Evolutionary conservation across 768 basidiomycete genomes (phyloP), one percentile per base, ranked within the genome.

Genomic region (Collybiopsis luxurians): DNA sequence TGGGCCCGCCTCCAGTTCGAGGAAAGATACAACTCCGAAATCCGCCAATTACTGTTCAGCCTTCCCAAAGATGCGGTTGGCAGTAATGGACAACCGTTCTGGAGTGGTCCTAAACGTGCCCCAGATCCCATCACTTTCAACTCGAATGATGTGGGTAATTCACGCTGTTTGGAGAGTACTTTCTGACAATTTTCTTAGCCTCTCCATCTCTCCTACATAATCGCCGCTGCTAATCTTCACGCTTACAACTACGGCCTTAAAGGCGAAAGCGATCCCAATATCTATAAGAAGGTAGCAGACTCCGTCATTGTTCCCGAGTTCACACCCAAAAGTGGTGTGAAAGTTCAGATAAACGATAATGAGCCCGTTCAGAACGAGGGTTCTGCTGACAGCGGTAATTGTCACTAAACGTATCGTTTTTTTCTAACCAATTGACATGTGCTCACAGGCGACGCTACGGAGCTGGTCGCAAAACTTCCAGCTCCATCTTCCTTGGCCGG

Each of bases 1-100:
- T 99, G 97, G 97, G 97, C 96, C 36, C 83, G 97, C 31, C 74
- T 95, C 60, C 91, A 95, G 69, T 99, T 98, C 63, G 96, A 99
- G 75, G 85, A 87, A 56, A 92, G 90, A 68, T 99, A 92, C 70
- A 90, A 83, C 76, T 95, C 95, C 66, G 84, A 90, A 44, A 98
- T 98, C 69, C 86, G 86, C 58, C 97, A 99, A 70, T 76, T 99
- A 34, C 71, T 99, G 44, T 93, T 84, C 79, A 97, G 92, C 73
- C 77, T 99, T 63, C 97, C 97, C 11, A 96, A 95, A 71, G 97
- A 99, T 69, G 89, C 90, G 38, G 75, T 90, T 46, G 95, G 95
- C 7, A 92, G 84, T 66, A 89, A 86, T 19, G 97, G 97, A 4
- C 92, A 94, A 63, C 95, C 95, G 11, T 99, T 99, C 82, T 99